phyloP scores from a whole-genome alignment of 805 yeast genomes.

The Metschnikowia lunata region DNA sequence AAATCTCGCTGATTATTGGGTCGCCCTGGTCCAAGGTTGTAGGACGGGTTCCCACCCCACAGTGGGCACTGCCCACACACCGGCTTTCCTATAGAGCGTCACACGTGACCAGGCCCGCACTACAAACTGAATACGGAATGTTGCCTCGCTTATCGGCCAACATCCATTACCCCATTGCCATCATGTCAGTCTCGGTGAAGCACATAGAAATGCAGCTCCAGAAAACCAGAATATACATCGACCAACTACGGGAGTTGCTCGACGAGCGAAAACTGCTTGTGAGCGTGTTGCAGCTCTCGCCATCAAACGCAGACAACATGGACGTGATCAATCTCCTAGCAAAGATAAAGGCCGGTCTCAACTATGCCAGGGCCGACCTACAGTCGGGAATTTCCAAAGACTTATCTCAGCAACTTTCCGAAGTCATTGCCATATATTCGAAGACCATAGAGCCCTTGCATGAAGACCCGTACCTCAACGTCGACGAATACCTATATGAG shows the following conservation, averaged over 20 bases:
- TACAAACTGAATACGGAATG: too few relatives aligned
- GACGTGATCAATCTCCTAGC: constrained; percentile 30
- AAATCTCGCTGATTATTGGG: too few relatives aligned
- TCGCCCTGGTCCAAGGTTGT: too few relatives aligned
- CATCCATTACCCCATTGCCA: too few relatives aligned
- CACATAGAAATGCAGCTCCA: constrained; percentile 20
- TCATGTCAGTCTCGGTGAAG: constrained; percentile 15
- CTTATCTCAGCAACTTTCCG: constrained; percentile 1
- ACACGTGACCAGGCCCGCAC: too few relatives aligned
- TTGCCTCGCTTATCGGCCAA: too few relatives aligned
- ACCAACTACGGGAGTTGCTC: constrained; percentile 24
- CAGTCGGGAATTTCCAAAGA: constrained; percentile 4
- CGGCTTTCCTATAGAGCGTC: too few relatives aligned
- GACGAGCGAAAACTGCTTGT: constrained; percentile 34
- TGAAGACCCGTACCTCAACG: constrained; percentile 27
- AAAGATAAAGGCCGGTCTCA: constrained; percentile 24
- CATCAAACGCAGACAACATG: constrained; percentile 36
- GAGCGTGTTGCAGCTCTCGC: constrained; percentile 28
- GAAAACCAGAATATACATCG: constrained; percentile 20
- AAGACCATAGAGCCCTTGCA: constrained; percentile 15
- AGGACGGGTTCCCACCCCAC: too few relatives aligned
- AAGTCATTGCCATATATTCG: constrained; percentile 16
- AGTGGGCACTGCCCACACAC: too few relatives aligned
- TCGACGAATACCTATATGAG: constrained; percentile 28
- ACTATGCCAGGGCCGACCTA: constrained; percentile 29